Conservation (phyloP, 352 stramenopile genomes). For the Peronospora tabacina region DNA sequence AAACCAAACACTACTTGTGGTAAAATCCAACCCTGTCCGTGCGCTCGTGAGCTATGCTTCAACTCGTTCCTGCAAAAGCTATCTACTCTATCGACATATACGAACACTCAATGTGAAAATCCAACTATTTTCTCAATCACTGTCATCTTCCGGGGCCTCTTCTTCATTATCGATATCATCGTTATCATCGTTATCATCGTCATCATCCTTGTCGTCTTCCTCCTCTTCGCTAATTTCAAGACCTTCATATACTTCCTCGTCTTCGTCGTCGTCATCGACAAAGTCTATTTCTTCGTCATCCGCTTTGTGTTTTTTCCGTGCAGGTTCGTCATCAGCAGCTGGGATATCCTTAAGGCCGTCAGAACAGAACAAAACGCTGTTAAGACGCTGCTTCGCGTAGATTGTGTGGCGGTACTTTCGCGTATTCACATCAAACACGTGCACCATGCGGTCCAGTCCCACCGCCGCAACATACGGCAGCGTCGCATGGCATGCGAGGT, state of each 20-base stretch:
- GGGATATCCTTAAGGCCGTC: constrained; percentile 68
- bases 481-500: constrained; percentile 86
- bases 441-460: constrained; percentile 91
- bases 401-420: constrained; percentile 64
- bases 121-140: constrained; percentile 5
- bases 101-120: neutral
- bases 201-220: constrained; percentile 42
- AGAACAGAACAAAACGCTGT: constrained; percentile 85
- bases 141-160: constrained; percentile 21
- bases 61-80: constrained; percentile 4
- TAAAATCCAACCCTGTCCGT: neutral
- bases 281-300: constrained; percentile 35
- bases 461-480: constrained; percentile 87
- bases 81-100: constrained; percentile 21
- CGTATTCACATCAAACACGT: constrained; percentile 87
- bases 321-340: constrained; percentile 23
- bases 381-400: constrained; percentile 87
- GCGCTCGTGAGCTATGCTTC: neutral
- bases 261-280: constrained; percentile 35
- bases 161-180: constrained; percentile 44
- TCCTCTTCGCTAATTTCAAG: constrained; percentile 68
- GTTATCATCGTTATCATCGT: constrained; percentile 36
- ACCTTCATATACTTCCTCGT: constrained; percentile 80
- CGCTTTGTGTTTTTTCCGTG: constrained; percentile 45
- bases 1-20: neutral